Base-by-base conservation (phyloP, 2,329 filamentous ascomycete species). In the Cucurbitaria berberidis region DNA sequence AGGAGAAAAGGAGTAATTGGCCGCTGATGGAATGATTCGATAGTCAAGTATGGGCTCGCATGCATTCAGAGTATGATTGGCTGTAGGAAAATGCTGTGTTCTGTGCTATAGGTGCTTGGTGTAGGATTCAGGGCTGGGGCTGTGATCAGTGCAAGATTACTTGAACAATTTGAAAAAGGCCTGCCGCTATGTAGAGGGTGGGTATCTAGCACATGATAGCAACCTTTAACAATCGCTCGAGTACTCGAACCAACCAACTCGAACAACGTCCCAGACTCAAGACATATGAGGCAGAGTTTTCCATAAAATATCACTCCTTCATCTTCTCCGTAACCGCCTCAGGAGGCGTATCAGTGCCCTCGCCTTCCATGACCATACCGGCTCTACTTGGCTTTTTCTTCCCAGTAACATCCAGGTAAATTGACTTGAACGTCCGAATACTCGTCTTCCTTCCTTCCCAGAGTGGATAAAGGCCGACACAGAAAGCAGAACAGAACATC, bases 381-480 rank as follows among this genome's bases (percentile, higher is more conserved):
- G 39, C 36, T 41, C 43, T 62, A 4, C 40, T 18, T 6, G 57
- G 59, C 51, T 56, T 62, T 44, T 55, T 54, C 48, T 55, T 60
- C 11, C 78, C 78, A 6, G 70, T 82, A 7, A 89, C 51, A 73
- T 92, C 89, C 49, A 81, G 66, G 35, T 75, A 81, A 59, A 93
- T 89, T 24, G 82, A 78, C 68, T 82, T 85, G 56, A 84, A 74
- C 0, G 87, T 90, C 45, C 83, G 78, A 0, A 72, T 69, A 51
- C 90, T 86, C 1, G 88, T 93, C 50, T 81, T 75, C 1, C 92
- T 78, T 0, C 91, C 90, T 70, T 96, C 91, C 74, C 84, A 95
- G 1, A 95, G 77, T 6, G 93, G 93, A 74, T 89, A 96, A 0
- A 96, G 34, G 0, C 90, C 91, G 0, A 96, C 91, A 9, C 86